Conservation (phyloP, 1,284 basidiomycete genomes). For the Trametes versicolor region DNA sequence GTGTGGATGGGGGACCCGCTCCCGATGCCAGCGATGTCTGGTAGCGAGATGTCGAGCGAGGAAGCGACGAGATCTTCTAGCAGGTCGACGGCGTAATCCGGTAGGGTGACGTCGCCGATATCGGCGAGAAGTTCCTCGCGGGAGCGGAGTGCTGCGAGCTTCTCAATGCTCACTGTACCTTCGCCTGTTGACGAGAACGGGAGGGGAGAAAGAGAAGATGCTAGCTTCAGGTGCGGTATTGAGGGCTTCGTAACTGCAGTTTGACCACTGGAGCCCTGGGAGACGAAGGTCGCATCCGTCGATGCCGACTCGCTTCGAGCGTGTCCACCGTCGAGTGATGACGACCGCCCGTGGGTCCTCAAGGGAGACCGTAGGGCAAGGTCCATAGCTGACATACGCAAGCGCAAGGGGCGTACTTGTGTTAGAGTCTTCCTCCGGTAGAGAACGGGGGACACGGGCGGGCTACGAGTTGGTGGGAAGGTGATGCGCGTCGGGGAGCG, state of each 20-base stretch:
- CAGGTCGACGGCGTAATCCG: slow-evolving; percentile 39
- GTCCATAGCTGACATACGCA: slow-evolving; percentile 35
- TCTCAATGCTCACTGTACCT: slow-evolving; percentile 35
- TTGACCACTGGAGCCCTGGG: slow-evolving; percentile 20
- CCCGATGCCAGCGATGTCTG: neutral
- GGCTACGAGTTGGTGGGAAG: slow-evolving; percentile 14
- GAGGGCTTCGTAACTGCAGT: slow-evolving; percentile 11
- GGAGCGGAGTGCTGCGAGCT: slow-evolving; percentile 27
- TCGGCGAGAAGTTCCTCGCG: slow-evolving; percentile 34
- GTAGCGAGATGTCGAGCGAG: slow-evolving; percentile 33
- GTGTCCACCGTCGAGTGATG: slow-evolving; percentile 29
- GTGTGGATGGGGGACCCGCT: neutral
- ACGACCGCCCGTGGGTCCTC: slow-evolving; percentile 20
- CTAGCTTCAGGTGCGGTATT: slow-evolving; percentile 8
- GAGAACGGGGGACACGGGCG: slow-evolving; percentile 14
- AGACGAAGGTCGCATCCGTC: slow-evolving; percentile 29
- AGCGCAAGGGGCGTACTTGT: slow-evolving; percentile 35
- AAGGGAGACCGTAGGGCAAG: slow-evolving; percentile 27
- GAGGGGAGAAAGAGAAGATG: slow-evolving; percentile 13
- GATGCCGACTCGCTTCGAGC: slow-evolving; percentile 29
- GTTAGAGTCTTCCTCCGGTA: slow-evolving; percentile 35
- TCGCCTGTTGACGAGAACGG: slow-evolving; percentile 3
- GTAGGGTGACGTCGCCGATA: slow-evolving; percentile 33
- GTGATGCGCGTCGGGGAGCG: slow-evolving; percentile 36
- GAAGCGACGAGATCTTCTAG: slow-evolving; percentile 37